Conservation (phyloP, 257 asterid species). For the Jacaranda copaia region DNA sequence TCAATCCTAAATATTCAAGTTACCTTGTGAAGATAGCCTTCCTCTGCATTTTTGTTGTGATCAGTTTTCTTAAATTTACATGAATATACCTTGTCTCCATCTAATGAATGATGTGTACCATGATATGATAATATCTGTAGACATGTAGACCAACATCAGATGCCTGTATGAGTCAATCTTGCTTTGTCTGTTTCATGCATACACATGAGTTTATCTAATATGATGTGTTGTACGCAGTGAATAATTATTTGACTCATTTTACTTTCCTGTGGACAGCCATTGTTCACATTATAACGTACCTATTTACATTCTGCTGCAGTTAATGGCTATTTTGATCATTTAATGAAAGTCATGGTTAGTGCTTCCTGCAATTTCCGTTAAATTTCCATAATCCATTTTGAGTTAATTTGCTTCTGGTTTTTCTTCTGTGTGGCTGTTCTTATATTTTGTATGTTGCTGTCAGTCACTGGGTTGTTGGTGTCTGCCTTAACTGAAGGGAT, state of each 20-base stretch:
- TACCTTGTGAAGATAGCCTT: neutral
- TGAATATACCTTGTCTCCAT: slow-evolving; percentile 5
- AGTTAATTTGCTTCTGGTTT: neutral
- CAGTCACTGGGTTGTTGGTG: neutral
- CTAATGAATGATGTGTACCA: neutral
- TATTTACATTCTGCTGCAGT: neutral
- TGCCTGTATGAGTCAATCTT: neutral
- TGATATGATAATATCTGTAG: neutral
- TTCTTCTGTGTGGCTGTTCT: neutral
- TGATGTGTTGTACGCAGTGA: neutral
- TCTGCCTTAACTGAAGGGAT: neutral
- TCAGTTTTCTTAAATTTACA: neutral
- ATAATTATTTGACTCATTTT: neutral
- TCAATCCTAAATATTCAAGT: neutral
- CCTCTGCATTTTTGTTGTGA: neutral
- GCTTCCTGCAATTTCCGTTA: neutral
- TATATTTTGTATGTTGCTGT: neutral
- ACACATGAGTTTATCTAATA: neutral
- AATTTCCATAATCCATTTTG: neutral
- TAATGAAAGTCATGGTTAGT: neutral
- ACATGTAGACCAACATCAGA: neutral
- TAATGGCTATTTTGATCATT: neutral
- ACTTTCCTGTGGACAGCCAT: neutral
- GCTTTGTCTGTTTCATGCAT: neutral
- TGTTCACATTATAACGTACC: neutral